These are phyloP conservation scores for Fraxinus angustifolia DNA, from an alignment of 305 asterid species.

Conservation along the genomic window DNA sequence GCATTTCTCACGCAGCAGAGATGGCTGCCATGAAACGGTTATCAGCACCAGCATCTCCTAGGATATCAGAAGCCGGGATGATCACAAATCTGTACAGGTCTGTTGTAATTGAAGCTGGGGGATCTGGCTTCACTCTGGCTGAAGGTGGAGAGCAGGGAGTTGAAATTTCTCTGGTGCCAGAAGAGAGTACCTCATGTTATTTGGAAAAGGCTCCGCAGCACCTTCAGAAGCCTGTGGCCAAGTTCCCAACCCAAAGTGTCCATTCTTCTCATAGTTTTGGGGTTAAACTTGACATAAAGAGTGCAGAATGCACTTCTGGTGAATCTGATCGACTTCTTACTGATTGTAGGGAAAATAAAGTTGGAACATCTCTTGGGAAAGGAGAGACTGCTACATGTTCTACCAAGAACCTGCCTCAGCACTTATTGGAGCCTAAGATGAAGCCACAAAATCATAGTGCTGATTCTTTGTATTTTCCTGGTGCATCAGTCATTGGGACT, in stretches of 20 bases:
- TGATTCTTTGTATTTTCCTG: conserved; percentile 17
- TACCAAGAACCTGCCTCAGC: conserved; percentile 19
- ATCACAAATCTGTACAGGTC: conserved; percentile 47
- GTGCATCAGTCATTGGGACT: conserved; percentile 12
- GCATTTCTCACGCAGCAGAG: conserved; percentile 98
- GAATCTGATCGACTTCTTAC: conserved; percentile 13
- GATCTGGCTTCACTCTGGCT: conserved; percentile 29
- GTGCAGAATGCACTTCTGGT: conserved; percentile 20
- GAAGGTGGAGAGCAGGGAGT: conserved; percentile 30
- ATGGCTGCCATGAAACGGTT: conserved; percentile 75
- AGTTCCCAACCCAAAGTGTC: conserved; percentile 36
- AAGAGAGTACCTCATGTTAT: conserved; percentile 27
- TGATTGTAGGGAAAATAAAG: conserved; percentile 17
- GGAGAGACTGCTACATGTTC: conserved; percentile 15
- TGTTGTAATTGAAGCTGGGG: conserved; percentile 47
- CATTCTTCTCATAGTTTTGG: conserved; percentile 35
- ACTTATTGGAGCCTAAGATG: conserved; percentile 19
- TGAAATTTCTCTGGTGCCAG: conserved; percentile 22
- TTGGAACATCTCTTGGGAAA: conserved; percentile 14
- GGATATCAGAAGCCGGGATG: conserved; percentile 61
- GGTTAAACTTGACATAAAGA: conserved; percentile 27
- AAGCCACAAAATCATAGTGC: conserved; percentile 13
- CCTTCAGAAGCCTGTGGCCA: conserved; percentile 15
- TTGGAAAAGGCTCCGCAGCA: background rate
- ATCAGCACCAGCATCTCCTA: conserved; percentile 71